Base-by-base conservation (phyloP, 176 grass and related monocot species). In the Phoenix roebelenii region DNA sequence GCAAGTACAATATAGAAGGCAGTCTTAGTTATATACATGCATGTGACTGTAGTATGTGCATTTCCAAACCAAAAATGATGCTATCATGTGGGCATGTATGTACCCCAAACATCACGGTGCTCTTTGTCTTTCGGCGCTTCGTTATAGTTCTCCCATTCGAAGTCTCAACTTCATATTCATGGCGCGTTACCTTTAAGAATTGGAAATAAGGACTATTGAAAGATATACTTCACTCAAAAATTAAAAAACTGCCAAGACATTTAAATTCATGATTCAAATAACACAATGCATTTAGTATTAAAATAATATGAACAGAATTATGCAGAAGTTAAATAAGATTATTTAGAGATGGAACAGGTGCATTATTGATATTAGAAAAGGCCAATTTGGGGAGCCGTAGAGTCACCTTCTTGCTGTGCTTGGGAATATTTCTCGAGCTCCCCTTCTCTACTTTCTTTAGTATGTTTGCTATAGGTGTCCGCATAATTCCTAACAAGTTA, bases 91-190 rank as follows among this genome's bases (percentile, higher is more conserved):
- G 12, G 35, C 9, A 65, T 69, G 3, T 24, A 30, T 64, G 32
- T 92, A 92, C 93, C 73, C 69, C 84, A 81, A 97, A 80, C 87
- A 97, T 79, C 60, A 87, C 80, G n/a, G 87, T 85, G 76, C 78
- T 97, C 70, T 73, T 88, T 69, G 84, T 82, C 79, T 88, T 97
- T 77, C 84, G 85, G 78, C 87, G 87, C 76, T 88, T 97, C 71
- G 81, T 91, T 51, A 87, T 82, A 63, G 58, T 63, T 80, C 72
- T 86, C 79, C 87, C 87, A 73, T 83, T 80, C 44, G 78, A 79
- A 71, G 86, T 86, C 71, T 92, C 87, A 63, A 88, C 81, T 82
- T 88, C 87, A 68, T 97, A 92, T 74, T 88, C 93, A 81, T 89
- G 85, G 25, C 67, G 83, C 68, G 77, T 88, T 58, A 91, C 80